Base-by-base conservation (phyloP, 257 asterid genomes). In the Gynochthodes officinalis region DNA sequence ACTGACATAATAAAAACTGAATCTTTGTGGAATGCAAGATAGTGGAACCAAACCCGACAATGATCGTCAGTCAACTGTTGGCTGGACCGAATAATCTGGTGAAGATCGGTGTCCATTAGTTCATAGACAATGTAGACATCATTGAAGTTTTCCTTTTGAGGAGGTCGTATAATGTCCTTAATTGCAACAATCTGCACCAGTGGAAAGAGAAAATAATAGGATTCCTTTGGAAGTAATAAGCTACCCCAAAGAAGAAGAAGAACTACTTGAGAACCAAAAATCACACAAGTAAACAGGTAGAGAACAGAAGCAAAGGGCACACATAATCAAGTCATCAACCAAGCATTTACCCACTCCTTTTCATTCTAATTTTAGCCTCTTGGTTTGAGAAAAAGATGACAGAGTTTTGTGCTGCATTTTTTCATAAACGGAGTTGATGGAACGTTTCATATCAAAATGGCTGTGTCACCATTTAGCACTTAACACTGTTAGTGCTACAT, bases 101-200 rank as follows among this genome's bases (percentile, higher is more conserved):
- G 97, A 79, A 95, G 98, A 86, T 95, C 98, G 46, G 97, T 95
- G 85, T 95, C 98, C 99, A 95, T 95, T 50, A 95, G 89, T 74
- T 95, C 99, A 81, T 80, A 89, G 32, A 95, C 96, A 64, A 87
- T 95, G 87, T 95, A 95, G 73, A 95, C 99, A 73, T 95, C 99
- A 79, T 90, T 95, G 84, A 95, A 95, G 83, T 89, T 95, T 84
- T 95, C 98, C 80, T 84, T 95, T 65, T 73, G 90, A 37, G 99
- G 99, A 59, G 99, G 99, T 74, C 97, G 75, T 49, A 95, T 92
- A 77, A 95, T 85, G 83, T 95, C 99, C 86, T 89, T 95, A 27
- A 92, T 82, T 44, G 94, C 96, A 79, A 92, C 76, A 77, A 95
- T 91, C 99, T 95, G 87, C 54, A 28, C 19, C 21, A 23, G 59